Percentiles rank a stretch among this genome's conserved stretches.
These are phyloP conservation scores for Aspergillus novoparasiticus DNA, from an alignment of 2,329 filamentous ascomycete species.

Conservation along the genomic window DNA sequence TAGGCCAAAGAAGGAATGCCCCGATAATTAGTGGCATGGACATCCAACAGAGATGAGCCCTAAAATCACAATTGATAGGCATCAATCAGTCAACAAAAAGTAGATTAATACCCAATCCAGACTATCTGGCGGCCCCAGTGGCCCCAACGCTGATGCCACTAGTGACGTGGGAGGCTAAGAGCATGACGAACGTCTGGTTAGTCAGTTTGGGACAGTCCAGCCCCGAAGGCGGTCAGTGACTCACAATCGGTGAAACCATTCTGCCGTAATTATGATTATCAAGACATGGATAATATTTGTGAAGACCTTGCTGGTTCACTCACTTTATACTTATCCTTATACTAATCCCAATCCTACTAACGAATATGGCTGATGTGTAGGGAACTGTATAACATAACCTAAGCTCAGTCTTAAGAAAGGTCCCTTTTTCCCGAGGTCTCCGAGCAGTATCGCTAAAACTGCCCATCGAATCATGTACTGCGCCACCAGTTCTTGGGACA, in stretches of 20 bases:
- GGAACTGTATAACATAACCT: neutral
- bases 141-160: neutral
- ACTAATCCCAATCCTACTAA: neutral
- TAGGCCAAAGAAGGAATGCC: neutral
- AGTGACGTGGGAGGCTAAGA: conserved; percentile 11
- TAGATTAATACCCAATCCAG: conserved; percentile 5
- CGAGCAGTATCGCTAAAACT: neutral
- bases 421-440: neutral
- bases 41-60: neutral
- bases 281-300: neutral
- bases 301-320: neutral
- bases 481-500: neutral
- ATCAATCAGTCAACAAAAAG: neutral
- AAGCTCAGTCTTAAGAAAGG: neutral
- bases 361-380: neutral
- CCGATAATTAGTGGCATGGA: neutral
- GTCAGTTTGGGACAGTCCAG: neutral
- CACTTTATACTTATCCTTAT: neutral
- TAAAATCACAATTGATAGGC: neutral
- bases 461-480: neutral
- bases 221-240: conserved; percentile 8
- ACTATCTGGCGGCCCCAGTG: neutral
- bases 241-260: conserved; percentile 4
- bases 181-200: neutral
- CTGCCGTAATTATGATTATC: conserved; percentile 6